Evolutionary conservation across 805 yeast species (phyloP), one percentile per base, ranked within the genome.

Genomic region (Torulaspora gathmanii): DNA sequence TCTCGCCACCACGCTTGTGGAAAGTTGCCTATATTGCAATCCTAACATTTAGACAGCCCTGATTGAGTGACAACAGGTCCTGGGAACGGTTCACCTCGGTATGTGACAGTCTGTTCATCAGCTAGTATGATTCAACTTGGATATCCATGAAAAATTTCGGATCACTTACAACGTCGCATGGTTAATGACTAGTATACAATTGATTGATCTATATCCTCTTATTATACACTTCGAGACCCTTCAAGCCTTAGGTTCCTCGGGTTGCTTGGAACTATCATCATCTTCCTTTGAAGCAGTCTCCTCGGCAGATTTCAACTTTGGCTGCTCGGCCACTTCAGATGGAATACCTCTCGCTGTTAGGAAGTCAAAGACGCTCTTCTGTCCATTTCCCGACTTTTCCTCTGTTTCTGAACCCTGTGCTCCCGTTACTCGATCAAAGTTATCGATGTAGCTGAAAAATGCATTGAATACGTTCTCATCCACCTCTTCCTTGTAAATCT

Each of bases 381-480:
- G 67, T 19, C 58, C 38, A n/a, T 50, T 41, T 13, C 64, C 65
- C n/a, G 54, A 50, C 44, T 62, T 59, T 8, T 52, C 61, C 10
- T 50, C 63, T 42, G 61, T 61, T 44, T 58, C 66, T 45, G 63
- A 68, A 26, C 70, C 75, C 65, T 69, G 72, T 59, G 79, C 80
- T 16, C 81, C 86, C 33, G 77, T 77, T 22, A 60, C 67, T 41
- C 57, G 58, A 40, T 77, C 75, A 63, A 83, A 88, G 30, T 84
- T 80, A 66, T 91, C 99, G 53, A 93, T 83, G 63, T 86, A 91
- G 36, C 86, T 85, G 66, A 86, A 93, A 61, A 93, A 91, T 0
- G 95, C 95, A 52, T 88, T 82, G 69, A 86, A 90, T 3, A 83
- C 84, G 59, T 89, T 87, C 57, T 89, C 97, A 58, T 79, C 79